phyloP scores from a whole-genome alignment of 2,329 filamentous ascomycete species.

The Neoascochyta sp. region DNA sequence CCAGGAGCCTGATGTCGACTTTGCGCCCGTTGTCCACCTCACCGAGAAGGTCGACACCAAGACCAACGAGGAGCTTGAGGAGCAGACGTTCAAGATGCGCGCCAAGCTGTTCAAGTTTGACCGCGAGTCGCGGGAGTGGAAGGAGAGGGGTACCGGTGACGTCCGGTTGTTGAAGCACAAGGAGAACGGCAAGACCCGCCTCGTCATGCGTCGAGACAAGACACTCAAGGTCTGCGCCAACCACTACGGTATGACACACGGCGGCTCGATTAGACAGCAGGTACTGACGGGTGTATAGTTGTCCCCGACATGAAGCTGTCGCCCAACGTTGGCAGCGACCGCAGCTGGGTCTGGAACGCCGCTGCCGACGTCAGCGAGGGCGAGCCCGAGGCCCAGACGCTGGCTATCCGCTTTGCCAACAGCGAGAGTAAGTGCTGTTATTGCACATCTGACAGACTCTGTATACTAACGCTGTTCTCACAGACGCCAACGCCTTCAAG shows the following conservation, averaged over 20 bases:
- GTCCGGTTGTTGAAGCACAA: constrained; percentile 97
- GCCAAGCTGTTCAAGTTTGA: constrained; percentile 99
- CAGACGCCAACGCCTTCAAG: constrained; percentile 96
- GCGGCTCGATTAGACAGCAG: constrained; percentile 4
- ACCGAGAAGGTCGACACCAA: constrained; percentile 96
- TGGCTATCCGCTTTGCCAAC: constrained; percentile 97
- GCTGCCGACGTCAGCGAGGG: constrained; percentile 97
- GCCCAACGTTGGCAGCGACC: constrained; percentile 95
- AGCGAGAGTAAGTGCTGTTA: constrained; percentile 68
- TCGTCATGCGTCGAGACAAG: constrained; percentile 99
- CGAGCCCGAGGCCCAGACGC: constrained; percentile 90
- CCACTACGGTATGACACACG: constrained; percentile 77
- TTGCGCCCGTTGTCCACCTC: constrained; percentile 92
- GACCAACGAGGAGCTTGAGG: constrained; percentile 97
- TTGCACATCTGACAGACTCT: constrained; percentile 36
- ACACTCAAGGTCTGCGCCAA: constrained; percentile 99
- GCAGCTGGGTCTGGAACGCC: constrained; percentile 99
- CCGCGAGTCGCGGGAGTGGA: constrained; percentile 90
- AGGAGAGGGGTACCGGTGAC: constrained; percentile 96
- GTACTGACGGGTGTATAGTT: constrained; percentile 53
- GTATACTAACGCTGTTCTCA: constrained; percentile 27
- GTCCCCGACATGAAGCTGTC: constrained; percentile 98
- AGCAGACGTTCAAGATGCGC: constrained; percentile 98
- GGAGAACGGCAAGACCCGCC: constrained; percentile 94
- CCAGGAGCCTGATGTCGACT: constrained; percentile 90